Conservation (phyloP, 2,329 filamentous ascomycete genomes). For the Penicillium sclerotiorum region DNA sequence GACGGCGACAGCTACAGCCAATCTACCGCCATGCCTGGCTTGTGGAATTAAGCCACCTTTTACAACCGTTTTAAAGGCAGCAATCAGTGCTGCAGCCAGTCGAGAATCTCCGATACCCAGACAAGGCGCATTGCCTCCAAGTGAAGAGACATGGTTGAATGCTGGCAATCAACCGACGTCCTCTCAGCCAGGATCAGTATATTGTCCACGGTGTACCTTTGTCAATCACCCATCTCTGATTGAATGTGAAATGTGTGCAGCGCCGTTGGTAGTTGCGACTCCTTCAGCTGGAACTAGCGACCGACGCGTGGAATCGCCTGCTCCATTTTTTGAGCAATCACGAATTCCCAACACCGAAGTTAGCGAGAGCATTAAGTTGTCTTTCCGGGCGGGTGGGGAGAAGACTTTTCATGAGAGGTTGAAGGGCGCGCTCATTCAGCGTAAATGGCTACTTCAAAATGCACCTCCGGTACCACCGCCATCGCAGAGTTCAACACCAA, state of each 20-base stretch:
- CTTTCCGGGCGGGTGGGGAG: constrained; percentile 85
- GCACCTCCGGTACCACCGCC: constrained; percentile 82
- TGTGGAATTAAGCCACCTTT: constrained; percentile 93
- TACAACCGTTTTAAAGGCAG: constrained; percentile 80
- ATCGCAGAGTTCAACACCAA: constrained; percentile 36
- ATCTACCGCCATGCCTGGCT: constrained; percentile 81
- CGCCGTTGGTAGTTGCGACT: constrained; percentile 65
- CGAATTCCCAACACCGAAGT: constrained; percentile 59
- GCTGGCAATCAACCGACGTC: not conserved
- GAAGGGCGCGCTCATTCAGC: constrained; percentile 83
- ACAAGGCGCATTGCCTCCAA: constrained; percentile 3
- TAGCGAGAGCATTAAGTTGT: constrained; percentile 81
- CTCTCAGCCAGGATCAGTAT: constrained; percentile 26
- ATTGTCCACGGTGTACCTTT: constrained; percentile 89
- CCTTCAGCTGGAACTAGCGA: constrained; percentile 33
- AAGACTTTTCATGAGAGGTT: constrained; percentile 88
- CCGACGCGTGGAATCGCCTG: constrained; percentile 72
- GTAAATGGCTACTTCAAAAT: constrained; percentile 91
- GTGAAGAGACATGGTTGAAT: not conserved
- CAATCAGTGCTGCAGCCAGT: constrained; percentile 71
- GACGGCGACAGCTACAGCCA: constrained; percentile 76
- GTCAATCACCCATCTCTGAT: constrained; percentile 84
- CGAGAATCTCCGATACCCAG: constrained; percentile 28
- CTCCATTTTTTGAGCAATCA: constrained; percentile 61
- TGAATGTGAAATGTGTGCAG: constrained; percentile 89